Evolutionary conservation across 2,329 filamentous ascomycete species (phyloP), one percentile per base, ranked within the genome.

Genomic region (Lachnellula subtilissima): DNA sequence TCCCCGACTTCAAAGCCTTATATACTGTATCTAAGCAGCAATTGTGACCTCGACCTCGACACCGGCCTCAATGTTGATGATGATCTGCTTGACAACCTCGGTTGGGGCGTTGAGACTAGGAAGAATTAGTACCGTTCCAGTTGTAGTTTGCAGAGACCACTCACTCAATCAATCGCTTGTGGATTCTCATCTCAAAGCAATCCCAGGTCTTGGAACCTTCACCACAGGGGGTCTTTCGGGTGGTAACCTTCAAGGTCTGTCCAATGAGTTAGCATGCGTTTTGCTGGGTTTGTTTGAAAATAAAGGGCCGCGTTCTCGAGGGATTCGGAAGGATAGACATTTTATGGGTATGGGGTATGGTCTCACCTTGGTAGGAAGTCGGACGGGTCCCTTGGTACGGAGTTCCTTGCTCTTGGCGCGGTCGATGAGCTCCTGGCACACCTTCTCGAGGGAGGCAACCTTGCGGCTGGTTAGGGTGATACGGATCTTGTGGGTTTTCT

Each of bases 181-280:
- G 91, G 76, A 97, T 96, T 81, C 93, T 88, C 91, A 99, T 95
- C 88, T 99, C 93, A 79, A 83, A 99, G 78, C 84, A 87, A 77
- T 97, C 94, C 94, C 94, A 99, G 74, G 94, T 99, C 91, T 99
- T 99, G 79, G 89, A 95, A 81, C 94, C 94, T 86, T 99, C 94
- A 89, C 94, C 94, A 81, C 89, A 94, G 76, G 94, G 94, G 66
- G 94, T 97, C 89, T 99, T 99, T 74, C 94, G 89, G 83, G 94
- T 70, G 55, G 67, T 69, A 49, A 71, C 60, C 84, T 94, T 91
- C 73, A 97, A 85, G 76, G 85, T 90, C 88, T 32, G 28, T 32
- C 9, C 8, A 32, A 32, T 11, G 28, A 32, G 28, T 32, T 11
- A 32, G 28, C 28, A 32, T 11, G 11, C 3, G 28, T 11, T 32